A percentile compares a stretch with the other conserved stretches of the same genome.
These are phyloP conservation scores for Aspergillus niger DNA, from an alignment of 2,329 filamentous ascomycete species.

Conservation along the genomic window DNA sequence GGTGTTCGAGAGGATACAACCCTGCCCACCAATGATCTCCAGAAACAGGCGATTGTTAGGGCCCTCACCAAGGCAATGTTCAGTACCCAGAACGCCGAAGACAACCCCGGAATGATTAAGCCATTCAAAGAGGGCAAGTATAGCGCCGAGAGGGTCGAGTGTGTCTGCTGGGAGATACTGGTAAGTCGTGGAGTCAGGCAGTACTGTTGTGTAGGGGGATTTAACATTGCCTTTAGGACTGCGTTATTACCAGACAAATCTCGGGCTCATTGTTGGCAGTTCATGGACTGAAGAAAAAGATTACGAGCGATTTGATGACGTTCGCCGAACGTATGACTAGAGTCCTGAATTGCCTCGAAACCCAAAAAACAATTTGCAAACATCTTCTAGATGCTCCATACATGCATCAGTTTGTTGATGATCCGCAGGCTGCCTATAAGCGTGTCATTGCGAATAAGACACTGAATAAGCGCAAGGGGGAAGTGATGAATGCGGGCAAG, in stretches of 20 bases:
- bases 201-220: background rate
- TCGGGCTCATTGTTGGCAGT: slow-evolving; percentile 28
- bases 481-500: slow-evolving; percentile 37
- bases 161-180: slow-evolving; percentile 37
- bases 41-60: slow-evolving; percentile 31
- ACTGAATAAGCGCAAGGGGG: slow-evolving; percentile 36
- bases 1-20: slow-evolving; percentile 23
- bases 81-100: slow-evolving; percentile 28
- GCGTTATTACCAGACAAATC: slow-evolving; percentile 27
- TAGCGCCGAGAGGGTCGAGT: slow-evolving; percentile 30
- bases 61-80: slow-evolving; percentile 38
- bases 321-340: slow-evolving; percentile 27
- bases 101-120: slow-evolving; percentile 36
- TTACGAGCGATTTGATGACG: slow-evolving; percentile 14
- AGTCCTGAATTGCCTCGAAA: slow-evolving; percentile 25
- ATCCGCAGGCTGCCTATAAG: slow-evolving; percentile 33
- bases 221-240: slow-evolving; percentile 21
- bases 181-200: slow-evolving; percentile 19
- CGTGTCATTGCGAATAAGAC: slow-evolving; percentile 37
- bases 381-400: slow-evolving; percentile 40
- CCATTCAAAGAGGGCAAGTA: slow-evolving; percentile 32
- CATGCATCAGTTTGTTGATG: slow-evolving; percentile 38
- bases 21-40: slow-evolving; percentile 25
- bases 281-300: slow-evolving; percentile 27
- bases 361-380: slow-evolving; percentile 44